These are phyloP conservation scores for Cordyceps cateniannulata DNA, from an alignment of 2,329 filamentous ascomycete genomes.

Conservation along the genomic window DNA sequence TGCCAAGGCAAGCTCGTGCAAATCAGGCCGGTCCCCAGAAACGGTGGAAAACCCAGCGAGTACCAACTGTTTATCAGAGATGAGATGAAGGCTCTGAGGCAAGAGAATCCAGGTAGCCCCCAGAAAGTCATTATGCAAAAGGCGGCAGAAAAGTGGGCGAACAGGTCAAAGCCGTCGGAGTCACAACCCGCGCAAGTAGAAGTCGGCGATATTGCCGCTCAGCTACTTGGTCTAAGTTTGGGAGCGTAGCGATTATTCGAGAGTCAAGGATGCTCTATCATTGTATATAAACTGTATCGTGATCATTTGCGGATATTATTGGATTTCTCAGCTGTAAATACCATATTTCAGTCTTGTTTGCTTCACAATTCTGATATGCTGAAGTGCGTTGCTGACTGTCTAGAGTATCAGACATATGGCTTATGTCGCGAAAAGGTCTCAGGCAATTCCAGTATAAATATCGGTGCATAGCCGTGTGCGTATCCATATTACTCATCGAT, in stretches of 20 bases:
- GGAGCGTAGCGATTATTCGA: constrained; percentile 9
- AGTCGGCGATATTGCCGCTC: constrained; percentile 15
- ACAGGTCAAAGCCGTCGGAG: constrained; percentile 14
- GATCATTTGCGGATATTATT: background rate
- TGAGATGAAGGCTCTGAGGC: constrained; percentile 57
- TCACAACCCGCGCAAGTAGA: constrained; percentile 11
- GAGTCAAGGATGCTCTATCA: background rate
- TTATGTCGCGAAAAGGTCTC: background rate
- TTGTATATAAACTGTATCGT: constrained; percentile 8
- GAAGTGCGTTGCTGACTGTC: background rate
- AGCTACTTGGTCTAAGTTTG: constrained; percentile 23
- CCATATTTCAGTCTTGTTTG: background rate
- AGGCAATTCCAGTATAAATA: background rate
- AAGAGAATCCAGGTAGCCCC: constrained; percentile 47
- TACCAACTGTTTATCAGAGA: constrained; percentile 56
- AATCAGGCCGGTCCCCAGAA: constrained; percentile 64
- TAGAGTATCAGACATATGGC: background rate
- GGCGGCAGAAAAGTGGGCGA: constrained; percentile 55
- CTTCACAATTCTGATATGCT: background rate
- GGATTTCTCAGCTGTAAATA: constrained; percentile 10
- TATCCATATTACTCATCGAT: constrained; percentile 13
- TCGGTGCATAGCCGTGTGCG: background rate
- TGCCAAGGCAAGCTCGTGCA: constrained; percentile 69
- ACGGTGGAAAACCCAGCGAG: constrained; percentile 27
- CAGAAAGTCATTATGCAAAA: constrained; percentile 65